These are phyloP conservation scores for Oenanthe sinensis DNA, from an alignment of 129 eudicot species.

Conservation along the genomic window DNA sequence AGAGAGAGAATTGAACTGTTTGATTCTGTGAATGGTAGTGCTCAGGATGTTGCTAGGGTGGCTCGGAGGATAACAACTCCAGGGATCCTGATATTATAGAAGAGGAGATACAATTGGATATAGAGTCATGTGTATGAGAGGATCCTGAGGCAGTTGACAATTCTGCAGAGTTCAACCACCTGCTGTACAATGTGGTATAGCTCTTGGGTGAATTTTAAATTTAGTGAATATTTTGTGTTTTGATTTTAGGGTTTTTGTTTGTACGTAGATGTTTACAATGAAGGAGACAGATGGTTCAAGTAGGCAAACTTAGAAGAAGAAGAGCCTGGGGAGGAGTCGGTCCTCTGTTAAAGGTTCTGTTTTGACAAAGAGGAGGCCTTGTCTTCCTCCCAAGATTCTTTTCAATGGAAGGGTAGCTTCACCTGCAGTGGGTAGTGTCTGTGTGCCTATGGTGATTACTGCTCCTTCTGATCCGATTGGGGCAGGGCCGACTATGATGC, in stretches of 20 bases:
- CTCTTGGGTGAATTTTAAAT: background rate
- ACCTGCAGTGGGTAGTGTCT: background rate
- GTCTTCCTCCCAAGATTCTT: background rate
- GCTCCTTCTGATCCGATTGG: background rate
- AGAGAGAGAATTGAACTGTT: slow-evolving; percentile 18
- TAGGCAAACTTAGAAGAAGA: slow-evolving; percentile 40
- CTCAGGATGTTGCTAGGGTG: slow-evolving; percentile 47
- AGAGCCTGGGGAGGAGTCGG: slow-evolving; percentile 32
- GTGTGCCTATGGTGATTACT: background rate
- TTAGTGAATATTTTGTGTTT: background rate
- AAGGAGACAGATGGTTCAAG: slow-evolving; percentile 78
- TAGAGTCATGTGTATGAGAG: slow-evolving; percentile 81
- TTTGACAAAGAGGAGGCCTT: slow-evolving; percentile 12
- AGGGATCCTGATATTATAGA: slow-evolving; percentile 52
- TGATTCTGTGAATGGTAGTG: slow-evolving; percentile 50
- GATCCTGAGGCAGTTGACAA: slow-evolving; percentile 47
- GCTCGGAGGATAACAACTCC: slow-evolving; percentile 39
- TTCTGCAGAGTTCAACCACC: background rate
- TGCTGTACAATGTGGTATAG: background rate
- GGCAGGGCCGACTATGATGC: background rate
- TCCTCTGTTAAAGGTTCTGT: background rate
- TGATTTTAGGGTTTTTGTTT: background rate
- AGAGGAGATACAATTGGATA: slow-evolving; percentile 70
- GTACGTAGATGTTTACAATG: slow-evolving; percentile 51
- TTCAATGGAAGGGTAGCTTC: background rate